A percentile compares a stretch with the other conserved stretches of the same genome.
phyloP scores from a whole-genome alignment of 805 yeast genomes.

The Komagataella phaffii region DNA sequence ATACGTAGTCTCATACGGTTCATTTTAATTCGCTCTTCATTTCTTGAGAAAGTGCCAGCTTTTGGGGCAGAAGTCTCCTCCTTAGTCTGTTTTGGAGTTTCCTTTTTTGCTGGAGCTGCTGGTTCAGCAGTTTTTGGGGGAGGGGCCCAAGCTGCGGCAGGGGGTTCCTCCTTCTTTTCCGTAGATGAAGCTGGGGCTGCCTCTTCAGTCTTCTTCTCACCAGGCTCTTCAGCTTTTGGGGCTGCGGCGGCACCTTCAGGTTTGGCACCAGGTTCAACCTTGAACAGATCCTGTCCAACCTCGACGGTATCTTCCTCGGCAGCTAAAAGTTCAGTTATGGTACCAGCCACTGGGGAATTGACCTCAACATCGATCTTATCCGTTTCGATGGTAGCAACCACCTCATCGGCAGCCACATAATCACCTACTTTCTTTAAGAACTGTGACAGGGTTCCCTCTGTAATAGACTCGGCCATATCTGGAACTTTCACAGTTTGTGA shows the following conservation, averaged over 20 bases:
- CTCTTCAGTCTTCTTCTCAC: slow-evolving; percentile 10
- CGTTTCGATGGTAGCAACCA: slow-evolving; percentile 93
- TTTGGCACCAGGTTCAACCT: slow-evolving; percentile 69
- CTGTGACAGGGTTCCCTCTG: slow-evolving; percentile 82
- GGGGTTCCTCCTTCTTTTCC: slow-evolving; percentile 8
- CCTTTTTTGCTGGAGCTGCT: slow-evolving; percentile 17
- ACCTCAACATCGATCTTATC: slow-evolving; percentile 97
- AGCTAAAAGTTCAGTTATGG: slow-evolving; percentile 71
- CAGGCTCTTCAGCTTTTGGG: slow-evolving; percentile 15
- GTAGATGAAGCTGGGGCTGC: slow-evolving; percentile 14
- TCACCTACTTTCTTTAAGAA: slow-evolving; percentile 75
- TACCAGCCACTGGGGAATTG: slow-evolving; percentile 87
- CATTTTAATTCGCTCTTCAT: slow-evolving; percentile 91
- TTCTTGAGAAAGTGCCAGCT: slow-evolving; percentile 52
- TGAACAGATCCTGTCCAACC: slow-evolving; percentile 87
- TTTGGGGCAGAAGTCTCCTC: slow-evolving; percentile 15
- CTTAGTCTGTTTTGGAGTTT: slow-evolving; percentile 13
- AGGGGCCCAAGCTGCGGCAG: slow-evolving; percentile 7
- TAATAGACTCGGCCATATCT: slow-evolving; percentile 96
- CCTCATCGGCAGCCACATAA: slow-evolving; percentile 73
- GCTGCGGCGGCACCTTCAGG: slow-evolving; percentile 44
- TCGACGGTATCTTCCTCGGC: slow-evolving; percentile 84
- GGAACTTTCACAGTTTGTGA: slow-evolving; percentile 71
- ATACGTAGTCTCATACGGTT: slow-evolving; percentile 98
- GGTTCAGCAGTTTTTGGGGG: slow-evolving; percentile 18